Evolutionary conservation across 1,284 basidiomycete genomes (phyloP).

Genomic region (Afroboletus lepidellus): DNA sequence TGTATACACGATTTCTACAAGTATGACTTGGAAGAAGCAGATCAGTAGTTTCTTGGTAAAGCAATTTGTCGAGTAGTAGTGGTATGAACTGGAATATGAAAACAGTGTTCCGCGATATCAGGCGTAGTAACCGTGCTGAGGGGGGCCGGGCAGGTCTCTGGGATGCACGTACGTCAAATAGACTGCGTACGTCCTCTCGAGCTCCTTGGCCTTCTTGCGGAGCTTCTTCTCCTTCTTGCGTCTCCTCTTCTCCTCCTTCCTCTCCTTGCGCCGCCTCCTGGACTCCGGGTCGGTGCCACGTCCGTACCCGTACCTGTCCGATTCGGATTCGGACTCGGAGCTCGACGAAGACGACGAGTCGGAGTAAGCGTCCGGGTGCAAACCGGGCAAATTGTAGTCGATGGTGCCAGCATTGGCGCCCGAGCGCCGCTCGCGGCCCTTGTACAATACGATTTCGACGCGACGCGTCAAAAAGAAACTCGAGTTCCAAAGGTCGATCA

Average conservation of each 20-base stretch:
- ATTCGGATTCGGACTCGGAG: slow-evolving; percentile 43
- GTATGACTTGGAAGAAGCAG: not conserved
- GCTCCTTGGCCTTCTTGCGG: slow-evolving; percentile 54
- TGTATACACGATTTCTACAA: slow-evolving; percentile 22
- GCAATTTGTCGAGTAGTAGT: not conserved
- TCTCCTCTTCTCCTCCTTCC: slow-evolving; percentile 55
- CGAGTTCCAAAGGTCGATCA: slow-evolving; percentile 74
- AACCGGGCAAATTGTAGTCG: slow-evolving; percentile 52
- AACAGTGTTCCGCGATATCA: slow-evolving; percentile 10
- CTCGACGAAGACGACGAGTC: slow-evolving; percentile 39
- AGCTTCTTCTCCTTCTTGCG: slow-evolving; percentile 62
- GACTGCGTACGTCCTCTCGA: slow-evolving; percentile 58
- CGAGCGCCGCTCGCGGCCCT: slow-evolving; percentile 70
- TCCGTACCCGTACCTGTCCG: slow-evolving; percentile 40
- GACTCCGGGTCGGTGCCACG: slow-evolving; percentile 44
- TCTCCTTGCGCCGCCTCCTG: slow-evolving; percentile 49
- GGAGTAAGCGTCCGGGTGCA: slow-evolving; percentile 41
- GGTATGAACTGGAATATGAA: not conserved
- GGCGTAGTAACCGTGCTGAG: slow-evolving; percentile 28
- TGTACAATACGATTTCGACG: slow-evolving; percentile 72
- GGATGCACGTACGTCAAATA: slow-evolving; percentile 55
- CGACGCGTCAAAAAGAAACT: slow-evolving; percentile 70
- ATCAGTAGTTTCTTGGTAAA: slow-evolving; percentile 3
- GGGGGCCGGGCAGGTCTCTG: slow-evolving; percentile 24
- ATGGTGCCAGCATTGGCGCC: slow-evolving; percentile 53